Evolutionary conservation across 164 flowering plant genomes (phyloP).

Genomic region (Macadamia tetraphylla): DNA sequence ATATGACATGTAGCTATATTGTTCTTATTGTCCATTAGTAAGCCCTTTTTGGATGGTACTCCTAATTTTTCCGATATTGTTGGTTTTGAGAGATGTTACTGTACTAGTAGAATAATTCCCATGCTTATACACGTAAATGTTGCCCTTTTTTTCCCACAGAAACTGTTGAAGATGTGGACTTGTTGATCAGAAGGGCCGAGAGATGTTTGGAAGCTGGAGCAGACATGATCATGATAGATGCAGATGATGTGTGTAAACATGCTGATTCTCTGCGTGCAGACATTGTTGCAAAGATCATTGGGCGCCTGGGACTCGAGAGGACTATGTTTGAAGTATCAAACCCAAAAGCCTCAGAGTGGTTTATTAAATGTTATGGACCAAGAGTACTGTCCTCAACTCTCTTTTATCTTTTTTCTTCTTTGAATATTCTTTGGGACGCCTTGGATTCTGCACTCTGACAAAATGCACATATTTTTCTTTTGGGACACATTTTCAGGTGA

Average conservation of each 20-base stretch:
- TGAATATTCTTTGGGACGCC: not conserved
- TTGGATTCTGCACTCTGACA: not conserved
- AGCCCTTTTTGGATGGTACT: too few relatives aligned
- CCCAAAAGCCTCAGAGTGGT: slow-evolving; percentile 75
- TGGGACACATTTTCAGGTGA: slow-evolving; percentile 50
- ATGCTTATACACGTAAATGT: not conserved
- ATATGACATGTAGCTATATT: too few relatives aligned
- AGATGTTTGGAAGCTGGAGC: slow-evolving; percentile 98
- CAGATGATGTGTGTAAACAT: slow-evolving; percentile 70
- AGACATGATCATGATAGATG: slow-evolving; percentile 93
- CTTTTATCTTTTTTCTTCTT: not conserved
- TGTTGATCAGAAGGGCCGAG: slow-evolving; percentile 79
- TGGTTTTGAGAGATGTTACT: not conserved
- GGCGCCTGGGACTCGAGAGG: slow-evolving; percentile 91
- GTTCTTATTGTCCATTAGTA: too few relatives aligned
- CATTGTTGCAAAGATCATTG: slow-evolving; percentile 72
- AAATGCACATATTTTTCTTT: not conserved
- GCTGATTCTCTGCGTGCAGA: slow-evolving; percentile 65
- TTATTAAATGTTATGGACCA: slow-evolving; percentile 77
- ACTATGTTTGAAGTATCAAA: slow-evolving; percentile 92
- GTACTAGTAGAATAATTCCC: not conserved
- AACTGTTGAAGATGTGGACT: slow-evolving; percentile 79
- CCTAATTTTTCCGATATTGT: too few relatives aligned
- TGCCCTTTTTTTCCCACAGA: slow-evolving; percentile 31
- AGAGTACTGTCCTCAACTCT: slow-evolving; percentile 36